Evolutionary conservation across 2,329 filamentous ascomycete genomes (phyloP).

Genomic region (Beauveria bassiana): DNA sequence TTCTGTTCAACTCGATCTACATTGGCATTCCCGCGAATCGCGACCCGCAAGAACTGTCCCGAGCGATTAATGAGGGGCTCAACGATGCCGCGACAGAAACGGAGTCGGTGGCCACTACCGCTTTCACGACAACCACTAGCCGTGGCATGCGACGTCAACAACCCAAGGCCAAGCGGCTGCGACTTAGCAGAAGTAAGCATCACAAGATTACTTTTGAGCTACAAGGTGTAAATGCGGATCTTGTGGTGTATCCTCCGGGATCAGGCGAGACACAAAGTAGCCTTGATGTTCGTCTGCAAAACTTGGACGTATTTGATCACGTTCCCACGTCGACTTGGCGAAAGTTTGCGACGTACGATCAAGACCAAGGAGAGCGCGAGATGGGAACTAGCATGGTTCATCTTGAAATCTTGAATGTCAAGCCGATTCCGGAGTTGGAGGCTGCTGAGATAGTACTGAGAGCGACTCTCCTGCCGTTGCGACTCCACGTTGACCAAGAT

Average conservation of each 20-base stretch:
- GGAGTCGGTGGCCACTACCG: conserved; percentile 76
- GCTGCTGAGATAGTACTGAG: conserved; percentile 85
- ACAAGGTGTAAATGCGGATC: conserved; percentile 71
- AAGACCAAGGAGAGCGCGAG: conserved; percentile 78
- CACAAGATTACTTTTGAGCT: conserved; percentile 97
- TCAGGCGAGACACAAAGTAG: conserved; percentile 80
- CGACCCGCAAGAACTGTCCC: conserved; percentile 73
- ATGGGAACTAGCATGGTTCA: conserved; percentile 85
- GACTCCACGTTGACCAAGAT: conserved; percentile 94
- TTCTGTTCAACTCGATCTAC: conserved; percentile 97
- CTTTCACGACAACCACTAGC: conserved; percentile 51
- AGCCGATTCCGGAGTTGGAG: conserved; percentile 72
- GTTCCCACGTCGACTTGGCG: conserved; percentile 95
- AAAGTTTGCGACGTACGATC: conserved; percentile 92
- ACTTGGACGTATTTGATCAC: conserved; percentile 89
- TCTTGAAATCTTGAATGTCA: conserved; percentile 79
- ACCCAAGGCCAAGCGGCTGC: conserved; percentile 53
- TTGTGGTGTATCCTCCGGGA: conserved; percentile 70
- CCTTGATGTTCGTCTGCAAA: conserved; percentile 71
- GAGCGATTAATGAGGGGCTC: conserved; percentile 79
- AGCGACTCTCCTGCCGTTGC: conserved; percentile 70
- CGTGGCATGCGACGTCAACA: conserved; percentile 36
- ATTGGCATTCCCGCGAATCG: conserved; percentile 84
- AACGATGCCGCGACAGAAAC: conserved; percentile 84
- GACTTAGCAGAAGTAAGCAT: conserved; percentile 73